Percentiles rank a stretch among this genome's conserved stretches.
Conservation (phyloP, 1,139 yeast species). For the Zygoascus hellenicus region DNA sequence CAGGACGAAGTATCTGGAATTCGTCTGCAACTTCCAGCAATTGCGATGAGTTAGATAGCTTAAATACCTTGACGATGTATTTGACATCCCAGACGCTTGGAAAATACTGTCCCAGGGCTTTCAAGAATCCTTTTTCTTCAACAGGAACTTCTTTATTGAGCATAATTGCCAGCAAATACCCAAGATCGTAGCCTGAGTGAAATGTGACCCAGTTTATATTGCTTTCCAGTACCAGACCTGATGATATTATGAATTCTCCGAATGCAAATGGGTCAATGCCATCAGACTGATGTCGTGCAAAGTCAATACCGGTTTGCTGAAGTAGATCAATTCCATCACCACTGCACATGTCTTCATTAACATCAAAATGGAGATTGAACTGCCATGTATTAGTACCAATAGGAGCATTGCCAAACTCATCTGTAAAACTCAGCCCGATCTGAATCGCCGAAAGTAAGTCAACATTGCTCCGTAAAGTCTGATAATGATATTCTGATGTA, state of each 20-base stretch:
- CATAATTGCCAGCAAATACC: conserved; percentile 74
- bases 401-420: conserved; percentile 68
- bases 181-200: conserved; percentile 89
- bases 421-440: conserved; percentile 79
- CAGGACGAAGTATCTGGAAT: conserved; percentile 30
- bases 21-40: conserved; percentile 46
- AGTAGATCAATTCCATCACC: conserved; percentile 70
- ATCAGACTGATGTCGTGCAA: conserved; percentile 63
- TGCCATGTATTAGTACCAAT: conserved; percentile 73
- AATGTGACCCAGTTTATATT: conserved; percentile 83
- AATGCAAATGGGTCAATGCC: conserved; percentile 80
- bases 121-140: conserved; percentile 71
- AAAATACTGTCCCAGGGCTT: conserved; percentile 67
- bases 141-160: conserved; percentile 74
- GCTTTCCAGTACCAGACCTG: conserved; percentile 74
- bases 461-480: conserved; percentile 85
- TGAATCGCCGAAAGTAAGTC: conserved; percentile 84
- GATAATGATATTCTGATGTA: conserved; percentile 90
- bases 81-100: conserved; percentile 85
- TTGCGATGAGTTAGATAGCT: conserved; percentile 34
- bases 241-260: conserved; percentile 78
- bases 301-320: conserved; percentile 78
- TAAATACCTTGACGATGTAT: conserved; percentile 52
- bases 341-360: conserved; percentile 67
- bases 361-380: conserved; percentile 81